Base-by-base conservation (phyloP, 164 flowering plant genomes). In the Stephania yunnanensis region DNA sequence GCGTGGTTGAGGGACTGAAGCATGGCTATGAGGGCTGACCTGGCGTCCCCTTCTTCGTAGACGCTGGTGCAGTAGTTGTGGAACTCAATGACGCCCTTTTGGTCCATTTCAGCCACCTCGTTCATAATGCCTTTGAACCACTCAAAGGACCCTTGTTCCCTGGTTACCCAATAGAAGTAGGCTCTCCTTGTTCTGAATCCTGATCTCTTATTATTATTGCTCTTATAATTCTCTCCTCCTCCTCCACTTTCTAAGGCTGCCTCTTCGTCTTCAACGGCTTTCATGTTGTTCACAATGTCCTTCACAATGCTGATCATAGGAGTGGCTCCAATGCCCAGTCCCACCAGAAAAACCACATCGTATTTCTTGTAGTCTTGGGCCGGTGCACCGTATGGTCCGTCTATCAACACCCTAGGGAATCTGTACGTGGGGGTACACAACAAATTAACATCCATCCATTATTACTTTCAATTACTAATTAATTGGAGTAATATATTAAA, bases 371-470 rank as follows among this genome's bases (percentile, higher is more conserved):
- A 94, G 82, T 92, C 97, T 78, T 94, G 98, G 7, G 98, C 94
- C 46, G 98, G 98, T 15, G 98, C 97, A 53, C 98, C 98, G 61
- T 88, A 92, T 11, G 98, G 94, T 4, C 98, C 98, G 75, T 94
- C 98, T 8, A 94, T 92, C 83, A 89, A 71, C 46, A 93, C 87
- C 82, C 75, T 87, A 0, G 98, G 98, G 69, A 90, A 89, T 70
- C 93, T 90, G 87, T 65, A 50, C 17, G 15, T 25, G 44, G 42
- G 36, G 42, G 42, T 36, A 36, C 42, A 36, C 42, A 36, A 36
- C 42, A 36, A 36, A 25, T 25, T 25, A 25, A 36, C 42, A 36
- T 36, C 42, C 3, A 36, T 36, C 42, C 1, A 36, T 36, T 4
- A 36, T 2, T 36, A 36, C 42, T 36, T 36, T 36, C 42, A 36